A percentile compares a stretch with the other conserved stretches of the same genome.
Conservation (phyloP, 768 basidiomycete species). For the Candolleomyces efflorescens region DNA sequence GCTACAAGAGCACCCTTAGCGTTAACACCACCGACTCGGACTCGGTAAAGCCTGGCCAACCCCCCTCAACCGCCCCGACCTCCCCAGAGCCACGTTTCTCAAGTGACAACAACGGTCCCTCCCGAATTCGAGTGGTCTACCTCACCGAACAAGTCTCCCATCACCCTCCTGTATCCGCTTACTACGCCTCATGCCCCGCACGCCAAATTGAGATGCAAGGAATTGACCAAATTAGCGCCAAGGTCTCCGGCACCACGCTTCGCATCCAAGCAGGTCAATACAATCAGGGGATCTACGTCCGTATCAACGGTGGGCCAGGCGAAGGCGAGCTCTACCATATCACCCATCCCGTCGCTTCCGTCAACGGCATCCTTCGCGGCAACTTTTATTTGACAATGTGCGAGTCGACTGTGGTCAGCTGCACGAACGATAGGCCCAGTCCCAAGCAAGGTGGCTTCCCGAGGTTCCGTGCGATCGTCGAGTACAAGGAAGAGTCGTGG, state of each 20-base stretch:
- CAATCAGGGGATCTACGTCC: slow-evolving; percentile 88
- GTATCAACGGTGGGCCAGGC: slow-evolving; percentile 67
- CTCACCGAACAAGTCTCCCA: slow-evolving; percentile 95
- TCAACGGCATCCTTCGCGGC: slow-evolving; percentile 90
- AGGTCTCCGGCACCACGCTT: slow-evolving; percentile 83
- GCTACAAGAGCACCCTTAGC: slow-evolving; percentile 29
- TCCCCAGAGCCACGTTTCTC: slow-evolving; percentile 37
- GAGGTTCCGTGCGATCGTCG: slow-evolving; percentile 71
- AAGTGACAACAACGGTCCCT: slow-evolving; percentile 26
- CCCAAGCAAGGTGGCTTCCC: slow-evolving; percentile 29
- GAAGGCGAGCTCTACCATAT: slow-evolving; percentile 83
- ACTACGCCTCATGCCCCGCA: slow-evolving; percentile 71
- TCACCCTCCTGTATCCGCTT: slow-evolving; percentile 93
- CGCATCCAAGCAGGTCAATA: slow-evolving; percentile 77
- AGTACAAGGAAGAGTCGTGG: slow-evolving; percentile 99
- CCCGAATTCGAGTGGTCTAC: slow-evolving; percentile 64
- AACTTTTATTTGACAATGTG: slow-evolving; percentile 87
- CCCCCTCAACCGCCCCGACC: slow-evolving; percentile 52
- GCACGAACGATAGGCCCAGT: slow-evolving; percentile 59
- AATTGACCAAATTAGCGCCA: slow-evolving; percentile 91
- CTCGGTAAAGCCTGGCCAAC: slow-evolving; percentile 40
- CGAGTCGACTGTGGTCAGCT: slow-evolving; percentile 79
- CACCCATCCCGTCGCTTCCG: slow-evolving; percentile 83
- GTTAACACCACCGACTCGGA: slow-evolving; percentile 55
- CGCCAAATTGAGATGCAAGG: slow-evolving; percentile 70